Percentiles rank a stretch among this genome's conserved stretches.
phyloP scores from a whole-genome alignment of 2,329 filamentous ascomycete genomes.

The Diaporthe sp. region DNA sequence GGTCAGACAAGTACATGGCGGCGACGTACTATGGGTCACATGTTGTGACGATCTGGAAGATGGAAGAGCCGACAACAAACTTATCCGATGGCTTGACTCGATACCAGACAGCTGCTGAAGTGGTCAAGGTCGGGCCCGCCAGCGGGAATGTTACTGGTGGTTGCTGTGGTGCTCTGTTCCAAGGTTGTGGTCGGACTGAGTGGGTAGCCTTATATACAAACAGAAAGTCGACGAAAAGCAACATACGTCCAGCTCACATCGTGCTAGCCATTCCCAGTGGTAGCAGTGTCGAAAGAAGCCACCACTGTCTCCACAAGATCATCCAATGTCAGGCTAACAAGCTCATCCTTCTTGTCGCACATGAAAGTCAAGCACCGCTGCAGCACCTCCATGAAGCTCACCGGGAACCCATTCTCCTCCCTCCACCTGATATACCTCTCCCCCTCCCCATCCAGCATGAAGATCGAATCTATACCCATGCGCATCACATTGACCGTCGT shows the following conservation, averaged over 20 bases:
- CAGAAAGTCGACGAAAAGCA: background rate
- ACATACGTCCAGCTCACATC: background rate
- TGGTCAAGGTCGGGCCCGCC: background rate
- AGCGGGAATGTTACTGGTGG: background rate
- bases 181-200: background rate
- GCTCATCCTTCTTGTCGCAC: constrained; percentile 25
- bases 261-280: background rate
- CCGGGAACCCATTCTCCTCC: constrained; percentile 5
- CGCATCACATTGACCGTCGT: constrained; percentile 1
- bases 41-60: background rate
- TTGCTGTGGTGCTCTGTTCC: background rate
- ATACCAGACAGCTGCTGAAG: background rate
- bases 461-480: background rate
- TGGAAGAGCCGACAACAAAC: background rate
- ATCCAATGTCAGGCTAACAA: background rate
- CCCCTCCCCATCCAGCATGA: constrained; percentile 13
- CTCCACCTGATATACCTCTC: constrained; percentile 7
- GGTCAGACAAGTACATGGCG: background rate
- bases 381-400: constrained; percentile 13
- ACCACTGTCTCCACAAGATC: constrained; percentile 13
- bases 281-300: background rate
- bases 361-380: constrained; percentile 21
- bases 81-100: background rate
- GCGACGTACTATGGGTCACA: background rate
- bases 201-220: background rate